Evolutionary conservation across 2,329 filamentous ascomycete species (phyloP).

Genomic region (Ophiosphaerella narmari): DNA sequence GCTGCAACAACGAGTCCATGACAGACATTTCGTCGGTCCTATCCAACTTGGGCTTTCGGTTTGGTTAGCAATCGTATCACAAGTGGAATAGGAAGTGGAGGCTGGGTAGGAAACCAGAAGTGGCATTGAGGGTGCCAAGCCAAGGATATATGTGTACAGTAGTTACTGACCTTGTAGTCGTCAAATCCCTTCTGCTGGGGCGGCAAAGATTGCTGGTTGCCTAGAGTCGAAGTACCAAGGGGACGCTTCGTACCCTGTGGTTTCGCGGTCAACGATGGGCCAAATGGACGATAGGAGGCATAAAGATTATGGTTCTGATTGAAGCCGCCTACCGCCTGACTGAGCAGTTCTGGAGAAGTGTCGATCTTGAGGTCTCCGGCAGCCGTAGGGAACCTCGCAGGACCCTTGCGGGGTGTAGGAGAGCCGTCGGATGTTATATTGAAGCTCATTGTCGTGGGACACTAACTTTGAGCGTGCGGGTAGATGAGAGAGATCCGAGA

Average conservation of each 20-base stretch:
- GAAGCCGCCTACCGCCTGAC: conserved; percentile 39
- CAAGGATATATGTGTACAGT: neutral
- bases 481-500: conserved; percentile 42
- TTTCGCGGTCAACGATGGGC: conserved; percentile 40
- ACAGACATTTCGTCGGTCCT: conserved; percentile 30
- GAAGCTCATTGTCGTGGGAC: conserved; percentile 38
- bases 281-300: conserved; percentile 21
- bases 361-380: conserved; percentile 39
- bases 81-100: neutral
- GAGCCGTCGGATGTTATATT: conserved; percentile 49
- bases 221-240: conserved; percentile 43
- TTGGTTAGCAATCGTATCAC: conserved; percentile 33
- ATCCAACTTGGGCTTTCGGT: conserved; percentile 39
- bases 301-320: conserved; percentile 27
- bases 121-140: neutral
- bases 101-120: neutral
- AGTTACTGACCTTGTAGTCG: conserved; percentile 39
- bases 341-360: conserved; percentile 42
- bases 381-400: conserved; percentile 31
- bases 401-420: conserved; percentile 47
- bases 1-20: conserved; percentile 71
- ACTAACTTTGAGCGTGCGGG: conserved; percentile 20
- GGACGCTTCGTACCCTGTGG: conserved; percentile 47
- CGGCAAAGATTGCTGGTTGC: conserved; percentile 33
- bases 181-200: conserved; percentile 26